Conservation (phyloP, 345 rosid genomes). For the Gossypium thurberi region DNA sequence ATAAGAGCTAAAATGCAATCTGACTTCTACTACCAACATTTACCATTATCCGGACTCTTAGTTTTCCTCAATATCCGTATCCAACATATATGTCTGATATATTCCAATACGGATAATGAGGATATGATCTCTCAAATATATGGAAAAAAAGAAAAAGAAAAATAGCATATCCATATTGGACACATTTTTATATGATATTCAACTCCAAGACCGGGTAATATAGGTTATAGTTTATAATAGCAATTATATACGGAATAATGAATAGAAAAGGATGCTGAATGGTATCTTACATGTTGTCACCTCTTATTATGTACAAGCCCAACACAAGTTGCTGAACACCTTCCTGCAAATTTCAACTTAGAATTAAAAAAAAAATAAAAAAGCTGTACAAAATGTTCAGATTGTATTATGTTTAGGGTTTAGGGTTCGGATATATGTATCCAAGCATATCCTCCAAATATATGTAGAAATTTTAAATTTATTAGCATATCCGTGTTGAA, state of each 20-base stretch:
- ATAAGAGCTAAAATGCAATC: too few relatives aligned
- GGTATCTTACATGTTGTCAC: slow-evolving; percentile 79
- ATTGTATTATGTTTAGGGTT: not conserved
- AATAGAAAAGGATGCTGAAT: not conserved
- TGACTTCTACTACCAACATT: too few relatives aligned
- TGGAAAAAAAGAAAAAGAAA: not conserved
- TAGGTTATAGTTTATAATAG: not conserved
- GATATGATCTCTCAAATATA: not conserved
- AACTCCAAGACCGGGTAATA: not conserved
- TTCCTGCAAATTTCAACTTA: slow-evolving; percentile 45
- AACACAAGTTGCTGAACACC: slow-evolving; percentile 90
- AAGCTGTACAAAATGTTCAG: not conserved
- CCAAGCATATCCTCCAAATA: not conserved
- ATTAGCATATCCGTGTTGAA: not conserved
- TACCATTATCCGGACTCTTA: not conserved
- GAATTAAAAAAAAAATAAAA: not conserved
- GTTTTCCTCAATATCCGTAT: not conserved
- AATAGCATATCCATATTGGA: not conserved
- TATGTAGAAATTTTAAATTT: not conserved
- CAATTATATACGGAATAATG: not conserved
- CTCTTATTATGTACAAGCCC: slow-evolving; percentile 95
- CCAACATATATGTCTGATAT: not conserved
- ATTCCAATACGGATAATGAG: not conserved
- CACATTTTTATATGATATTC: not conserved
- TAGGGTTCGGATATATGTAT: too few relatives aligned